Evolutionary conservation across 345 rosid genomes (phyloP).

Genomic region (Clausena lansium): DNA sequence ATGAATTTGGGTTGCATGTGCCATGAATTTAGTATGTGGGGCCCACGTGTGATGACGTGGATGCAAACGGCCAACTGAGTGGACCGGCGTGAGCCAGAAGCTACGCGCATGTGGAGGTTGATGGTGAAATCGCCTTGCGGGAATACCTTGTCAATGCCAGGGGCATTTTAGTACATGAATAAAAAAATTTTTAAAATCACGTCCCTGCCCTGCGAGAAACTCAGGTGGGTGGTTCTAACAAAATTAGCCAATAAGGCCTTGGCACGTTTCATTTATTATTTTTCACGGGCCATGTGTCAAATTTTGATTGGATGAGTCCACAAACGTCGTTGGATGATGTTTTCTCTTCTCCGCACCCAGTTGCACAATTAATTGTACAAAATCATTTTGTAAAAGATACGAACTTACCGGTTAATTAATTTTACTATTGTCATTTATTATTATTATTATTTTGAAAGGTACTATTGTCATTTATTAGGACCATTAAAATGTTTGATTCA

Average conservation of each 20-base stretch:
- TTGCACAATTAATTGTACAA: background rate
- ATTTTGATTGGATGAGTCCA: too few species aligned
- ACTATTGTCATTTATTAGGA: background rate
- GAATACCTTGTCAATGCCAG: background rate
- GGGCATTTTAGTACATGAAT: conserved; percentile 5
- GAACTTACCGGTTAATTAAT: background rate
- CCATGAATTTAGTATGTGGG: conserved; percentile 36
- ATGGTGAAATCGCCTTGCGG: conserved; percentile 11
- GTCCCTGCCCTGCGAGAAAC: background rate
- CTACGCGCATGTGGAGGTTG: conserved; percentile 33
- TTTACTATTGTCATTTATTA: background rate
- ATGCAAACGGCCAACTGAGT: conserved; percentile 24
- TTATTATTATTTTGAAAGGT: too few species aligned
- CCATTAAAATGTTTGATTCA: background rate
- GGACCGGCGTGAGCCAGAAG: conserved; percentile 38
- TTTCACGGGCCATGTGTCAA: too few species aligned
- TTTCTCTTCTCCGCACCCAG: too few species aligned
- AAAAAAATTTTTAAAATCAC: background rate
- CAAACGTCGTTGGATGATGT: too few species aligned
- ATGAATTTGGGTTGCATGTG: conserved; percentile 48
- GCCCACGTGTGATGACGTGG: conserved; percentile 42
- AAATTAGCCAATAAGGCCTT: too few species aligned
- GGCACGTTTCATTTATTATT: too few species aligned
- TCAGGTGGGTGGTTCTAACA: background rate
- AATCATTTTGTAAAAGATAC: background rate